Conservation (phyloP, 2,329 filamentous ascomycete genomes). For the Fusarium burgessii region DNA sequence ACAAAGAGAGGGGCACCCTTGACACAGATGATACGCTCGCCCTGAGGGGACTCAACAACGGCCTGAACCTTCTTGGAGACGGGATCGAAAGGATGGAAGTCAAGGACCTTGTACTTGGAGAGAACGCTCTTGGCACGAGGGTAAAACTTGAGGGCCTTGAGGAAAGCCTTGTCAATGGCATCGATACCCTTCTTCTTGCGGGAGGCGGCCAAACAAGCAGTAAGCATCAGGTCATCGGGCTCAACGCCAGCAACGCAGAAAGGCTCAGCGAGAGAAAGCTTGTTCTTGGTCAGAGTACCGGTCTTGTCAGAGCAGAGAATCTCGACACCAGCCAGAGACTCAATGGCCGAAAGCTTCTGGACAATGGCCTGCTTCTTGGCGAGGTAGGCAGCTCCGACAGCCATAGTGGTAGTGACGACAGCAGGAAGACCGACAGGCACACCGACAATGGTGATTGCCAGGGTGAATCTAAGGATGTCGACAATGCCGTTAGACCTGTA, state of each 20-base stretch:
- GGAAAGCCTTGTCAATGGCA: constrained; percentile 94
- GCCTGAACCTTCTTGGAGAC: constrained; percentile 94
- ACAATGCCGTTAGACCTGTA: constrained; percentile 88
- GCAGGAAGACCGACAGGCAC: constrained; percentile 93
- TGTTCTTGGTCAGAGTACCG: constrained; percentile 93
- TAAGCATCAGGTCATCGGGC: constrained; percentile 90
- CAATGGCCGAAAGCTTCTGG: constrained; percentile 91
- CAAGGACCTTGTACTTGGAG: constrained; percentile 84
- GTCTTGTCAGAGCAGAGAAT: constrained; percentile 97
- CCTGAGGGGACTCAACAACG: constrained; percentile 83
- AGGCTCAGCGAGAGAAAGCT: constrained; percentile 86
- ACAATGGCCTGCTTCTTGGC: constrained; percentile 95
- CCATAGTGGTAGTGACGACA: constrained; percentile 95
- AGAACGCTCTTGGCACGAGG: constrained; percentile 84
- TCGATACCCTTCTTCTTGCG: constrained; percentile 97
- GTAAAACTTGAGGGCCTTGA: constrained; percentile 86
- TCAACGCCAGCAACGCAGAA: constrained; percentile 86
- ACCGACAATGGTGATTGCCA: constrained; percentile 91
- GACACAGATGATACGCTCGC: constrained; percentile 87
- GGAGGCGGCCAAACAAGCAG: constrained; percentile 88
- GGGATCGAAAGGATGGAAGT: constrained; percentile 90
- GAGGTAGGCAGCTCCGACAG: constrained; percentile 90
- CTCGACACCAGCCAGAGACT: constrained; percentile 91
- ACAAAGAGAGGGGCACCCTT: constrained; percentile 93
- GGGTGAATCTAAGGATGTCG: constrained; percentile 82